Conservation (phyloP, 2,329 filamentous ascomycete species). For the Monosporascus cannonballus region DNA sequence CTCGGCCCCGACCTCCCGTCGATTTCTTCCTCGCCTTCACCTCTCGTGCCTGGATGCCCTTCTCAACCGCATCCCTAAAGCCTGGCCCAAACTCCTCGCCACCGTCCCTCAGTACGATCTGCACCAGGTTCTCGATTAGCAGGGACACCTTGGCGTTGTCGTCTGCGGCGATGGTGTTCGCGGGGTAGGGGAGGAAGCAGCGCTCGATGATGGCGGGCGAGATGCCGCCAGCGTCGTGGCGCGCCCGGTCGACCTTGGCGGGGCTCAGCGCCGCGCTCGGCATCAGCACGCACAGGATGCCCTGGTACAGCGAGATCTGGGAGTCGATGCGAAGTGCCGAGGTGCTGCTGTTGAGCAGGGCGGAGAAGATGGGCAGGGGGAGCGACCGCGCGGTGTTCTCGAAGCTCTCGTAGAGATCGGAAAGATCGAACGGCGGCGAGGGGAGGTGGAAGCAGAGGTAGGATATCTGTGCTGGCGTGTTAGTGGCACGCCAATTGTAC, state of each 20-base stretch:
- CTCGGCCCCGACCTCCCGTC: slow-evolving; percentile 11
- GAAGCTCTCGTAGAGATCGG: slow-evolving; percentile 54
- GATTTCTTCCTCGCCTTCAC: slow-evolving; percentile 39
- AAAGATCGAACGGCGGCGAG: slow-evolving; percentile 31
- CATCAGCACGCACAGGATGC: slow-evolving; percentile 38
- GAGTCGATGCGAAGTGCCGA: slow-evolving; percentile 30
- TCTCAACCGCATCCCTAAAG: slow-evolving; percentile 35
- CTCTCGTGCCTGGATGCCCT: slow-evolving; percentile 43
- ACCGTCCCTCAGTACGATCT: slow-evolving; percentile 39
- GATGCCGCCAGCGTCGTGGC: slow-evolving; percentile 32
- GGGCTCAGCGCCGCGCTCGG: slow-evolving; percentile 38
- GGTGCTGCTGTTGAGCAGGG: slow-evolving; percentile 42
- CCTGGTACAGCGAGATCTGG: slow-evolving; percentile 39
- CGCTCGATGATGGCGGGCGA: slow-evolving; percentile 41
- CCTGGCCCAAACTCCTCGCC: slow-evolving; percentile 27
- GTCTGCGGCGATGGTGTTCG: slow-evolving; percentile 51
- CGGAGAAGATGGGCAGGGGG: slow-evolving; percentile 50
- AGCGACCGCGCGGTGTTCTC: slow-evolving; percentile 51
- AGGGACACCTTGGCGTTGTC: slow-evolving; percentile 72
- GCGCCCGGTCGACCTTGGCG: slow-evolving; percentile 29
- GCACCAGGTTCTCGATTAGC: slow-evolving; percentile 58
- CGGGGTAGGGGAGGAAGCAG: slow-evolving; percentile 61
- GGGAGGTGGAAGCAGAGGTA: slow-evolving; percentile 41
- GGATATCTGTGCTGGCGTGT: slow-evolving; percentile 29
- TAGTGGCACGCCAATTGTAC: no score